A percentile compares a stretch with the other conserved stretches of the same genome.
Conservation (phyloP, 805 yeast genomes). For the Saturnispora besseyi region DNA sequence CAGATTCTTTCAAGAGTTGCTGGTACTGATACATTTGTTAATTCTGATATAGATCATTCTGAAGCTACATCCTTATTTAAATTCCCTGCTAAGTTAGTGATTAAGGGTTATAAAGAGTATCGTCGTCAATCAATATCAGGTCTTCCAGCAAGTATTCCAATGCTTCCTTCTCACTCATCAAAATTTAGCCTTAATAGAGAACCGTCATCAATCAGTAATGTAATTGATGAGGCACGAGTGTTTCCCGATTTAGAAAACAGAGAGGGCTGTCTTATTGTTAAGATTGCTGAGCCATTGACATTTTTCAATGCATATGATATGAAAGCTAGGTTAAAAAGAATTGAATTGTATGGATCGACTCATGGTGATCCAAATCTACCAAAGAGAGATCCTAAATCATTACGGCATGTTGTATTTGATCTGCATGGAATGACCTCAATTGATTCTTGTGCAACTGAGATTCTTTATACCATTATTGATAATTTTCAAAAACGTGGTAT, state of each 20-base stretch:
- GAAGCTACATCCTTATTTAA: constrained; percentile 8
- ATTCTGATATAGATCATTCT: constrained; percentile 49
- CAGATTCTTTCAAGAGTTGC: constrained; percentile 70
- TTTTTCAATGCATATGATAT: constrained; percentile 80
- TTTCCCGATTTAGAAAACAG: constrained; percentile 34
- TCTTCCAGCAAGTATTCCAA: not conserved
- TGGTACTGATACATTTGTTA: constrained; percentile 52
- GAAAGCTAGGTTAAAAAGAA: constrained; percentile 52
- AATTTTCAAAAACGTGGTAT: constrained; percentile 48
- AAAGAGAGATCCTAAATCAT: constrained; percentile 29
- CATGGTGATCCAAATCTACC: constrained; percentile 59
- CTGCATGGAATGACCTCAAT: constrained; percentile 72
- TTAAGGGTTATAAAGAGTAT: constrained; percentile 23
- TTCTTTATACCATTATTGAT: constrained; percentile 49
- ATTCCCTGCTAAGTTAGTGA: constrained; percentile 15
- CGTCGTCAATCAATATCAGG: constrained; percentile 15
- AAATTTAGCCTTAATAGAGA: not conserved
- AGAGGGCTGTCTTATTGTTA: constrained; percentile 69
- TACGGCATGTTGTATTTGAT: constrained; percentile 60
- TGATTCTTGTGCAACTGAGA: constrained; percentile 75
- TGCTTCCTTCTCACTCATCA: not conserved
- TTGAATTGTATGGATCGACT: constrained; percentile 71
- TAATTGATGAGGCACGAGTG: not conserved
- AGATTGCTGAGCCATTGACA: constrained; percentile 80
- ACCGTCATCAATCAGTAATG: not conserved